These are phyloP conservation scores for Dothideomycetidae sp. DNA, from an alignment of 2,329 filamentous ascomycete species.

Conservation along the genomic window DNA sequence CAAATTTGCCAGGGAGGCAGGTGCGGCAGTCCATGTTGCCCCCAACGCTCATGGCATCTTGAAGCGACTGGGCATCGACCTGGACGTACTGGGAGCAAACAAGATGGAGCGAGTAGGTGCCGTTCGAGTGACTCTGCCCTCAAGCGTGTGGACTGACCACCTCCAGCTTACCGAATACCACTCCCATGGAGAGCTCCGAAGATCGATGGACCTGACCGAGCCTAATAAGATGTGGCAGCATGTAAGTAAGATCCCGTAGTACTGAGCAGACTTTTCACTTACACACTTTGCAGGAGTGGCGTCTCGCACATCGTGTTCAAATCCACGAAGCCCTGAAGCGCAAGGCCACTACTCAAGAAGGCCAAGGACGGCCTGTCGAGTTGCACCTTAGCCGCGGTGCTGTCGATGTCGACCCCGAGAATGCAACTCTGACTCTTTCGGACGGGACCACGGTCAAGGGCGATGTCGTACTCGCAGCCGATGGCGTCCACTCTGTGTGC, in stretches of 20 bases:
- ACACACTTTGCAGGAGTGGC: conserved; percentile 25
- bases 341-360: conserved; percentile 27
- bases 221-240: conserved; percentile 36
- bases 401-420: conserved; percentile 11
- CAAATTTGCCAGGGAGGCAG: conserved; percentile 27
- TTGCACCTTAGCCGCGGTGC: conserved; percentile 13
- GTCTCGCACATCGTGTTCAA: conserved; percentile 39
- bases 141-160: too few species aligned
- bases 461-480: conserved; percentile 15
- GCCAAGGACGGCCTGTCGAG: conserved; percentile 23
- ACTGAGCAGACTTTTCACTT: too few species aligned
- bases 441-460: conserved; percentile 10
- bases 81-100: background rate
- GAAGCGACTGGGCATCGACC: conserved; percentile 24
- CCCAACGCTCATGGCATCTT: conserved; percentile 27
- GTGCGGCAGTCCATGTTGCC: conserved; percentile 28
- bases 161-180: background rate
- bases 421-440: conserved; percentile 10
- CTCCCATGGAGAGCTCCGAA: conserved; percentile 11
- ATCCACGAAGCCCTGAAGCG: conserved; percentile 40
- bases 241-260: too few species aligned
- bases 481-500: conserved; percentile 18
- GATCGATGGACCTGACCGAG: conserved; percentile 24
- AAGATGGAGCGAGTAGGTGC: background rate
- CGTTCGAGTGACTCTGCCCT: too few species aligned